A percentile compares a stretch with the other conserved stretches of the same genome.
Evolutionary conservation across 2,329 filamentous ascomycete species (phyloP).

Genomic region (Pestalotiopsis sp.): DNA sequence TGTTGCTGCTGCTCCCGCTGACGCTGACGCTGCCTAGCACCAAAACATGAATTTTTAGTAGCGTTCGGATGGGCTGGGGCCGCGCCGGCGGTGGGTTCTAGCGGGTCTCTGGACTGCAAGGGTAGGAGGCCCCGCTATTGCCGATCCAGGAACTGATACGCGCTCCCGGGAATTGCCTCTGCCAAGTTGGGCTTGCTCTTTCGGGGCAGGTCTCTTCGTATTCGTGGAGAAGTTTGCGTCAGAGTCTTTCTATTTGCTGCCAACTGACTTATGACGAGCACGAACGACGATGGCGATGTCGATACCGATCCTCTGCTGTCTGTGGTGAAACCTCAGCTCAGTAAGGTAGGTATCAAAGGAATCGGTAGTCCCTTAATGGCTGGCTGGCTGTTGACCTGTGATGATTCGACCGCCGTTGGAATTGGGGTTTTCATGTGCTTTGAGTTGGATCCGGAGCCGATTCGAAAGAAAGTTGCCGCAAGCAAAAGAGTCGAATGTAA

Average conservation of each 20-base stretch:
- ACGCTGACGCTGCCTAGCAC: background rate
- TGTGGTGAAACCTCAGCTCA: background rate
- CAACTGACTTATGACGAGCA: background rate
- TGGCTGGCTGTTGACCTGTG: background rate
- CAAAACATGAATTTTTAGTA: background rate
- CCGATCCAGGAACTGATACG: conserved; percentile 10
- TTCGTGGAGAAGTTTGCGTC: background rate
- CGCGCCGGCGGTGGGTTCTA: background rate
- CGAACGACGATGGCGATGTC: background rate
- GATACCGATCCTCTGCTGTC: background rate
- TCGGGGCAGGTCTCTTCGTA: background rate
- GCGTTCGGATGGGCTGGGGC: background rate
- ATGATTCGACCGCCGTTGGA: background rate
- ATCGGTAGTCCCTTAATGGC: background rate
- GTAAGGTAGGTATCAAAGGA: background rate
- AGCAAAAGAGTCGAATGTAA: background rate
- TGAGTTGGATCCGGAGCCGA: background rate
- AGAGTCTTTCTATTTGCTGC: background rate
- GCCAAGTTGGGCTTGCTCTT: background rate
- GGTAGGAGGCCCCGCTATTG: conserved; percentile 2
- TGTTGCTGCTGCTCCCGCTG: background rate
- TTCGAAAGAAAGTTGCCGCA: background rate
- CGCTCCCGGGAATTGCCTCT: conserved; percentile 1
- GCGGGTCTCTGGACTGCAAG: background rate
- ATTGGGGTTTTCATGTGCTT: background rate